A percentile compares a stretch with the other conserved stretches of the same genome.
These are phyloP conservation scores for Penicillium tannophilum DNA, from an alignment of 495 filamentous ascomycete genomes.

Conservation along the genomic window DNA sequence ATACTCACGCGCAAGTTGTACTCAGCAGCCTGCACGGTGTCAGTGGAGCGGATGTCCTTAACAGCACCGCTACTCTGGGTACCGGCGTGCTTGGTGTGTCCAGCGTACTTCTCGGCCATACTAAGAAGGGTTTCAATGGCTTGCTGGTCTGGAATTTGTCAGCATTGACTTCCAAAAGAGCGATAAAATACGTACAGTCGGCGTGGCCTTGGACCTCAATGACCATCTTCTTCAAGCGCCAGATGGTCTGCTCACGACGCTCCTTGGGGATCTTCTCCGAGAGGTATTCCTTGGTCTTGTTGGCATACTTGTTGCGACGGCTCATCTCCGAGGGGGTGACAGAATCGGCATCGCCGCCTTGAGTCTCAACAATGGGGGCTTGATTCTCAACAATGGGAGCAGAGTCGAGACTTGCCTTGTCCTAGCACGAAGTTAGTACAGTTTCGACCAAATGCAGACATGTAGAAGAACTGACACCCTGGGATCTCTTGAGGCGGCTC, in stretches of 20 bases:
- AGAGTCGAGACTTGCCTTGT: conserved; percentile 19
- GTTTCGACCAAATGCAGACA: not conserved
- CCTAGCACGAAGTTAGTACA: conserved; percentile 20
- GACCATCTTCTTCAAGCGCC: conserved; percentile 96
- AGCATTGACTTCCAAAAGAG: conserved; percentile 2
- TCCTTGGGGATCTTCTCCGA: conserved; percentile 86
- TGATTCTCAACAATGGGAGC: conserved; percentile 14
- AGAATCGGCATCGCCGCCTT: conserved; percentile 12
- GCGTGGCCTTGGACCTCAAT: conserved; percentile 92
- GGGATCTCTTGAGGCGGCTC: conserved; percentile 66
- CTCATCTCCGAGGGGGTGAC: conserved; percentile 23
- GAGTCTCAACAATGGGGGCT: conserved; percentile 14
- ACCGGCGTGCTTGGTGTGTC: conserved; percentile 66
- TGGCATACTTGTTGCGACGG: conserved; percentile 30
- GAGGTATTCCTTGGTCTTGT: conserved; percentile 71
- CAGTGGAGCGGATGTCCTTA: conserved; percentile 66
- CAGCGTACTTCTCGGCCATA: conserved; percentile 83
- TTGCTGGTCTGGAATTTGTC: conserved; percentile 60
- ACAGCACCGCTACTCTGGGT: conserved; percentile 65
- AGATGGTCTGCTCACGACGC: conserved; percentile 90
- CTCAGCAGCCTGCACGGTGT: conserved; percentile 68
- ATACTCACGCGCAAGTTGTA: conserved; percentile 63
- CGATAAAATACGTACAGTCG: conserved; percentile 62
- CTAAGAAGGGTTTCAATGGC: conserved; percentile 83
- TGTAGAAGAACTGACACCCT: conserved; percentile 44